Base-by-base conservation (phyloP, 1,284 basidiomycete species). In the Trichosporon inkin region DNA sequence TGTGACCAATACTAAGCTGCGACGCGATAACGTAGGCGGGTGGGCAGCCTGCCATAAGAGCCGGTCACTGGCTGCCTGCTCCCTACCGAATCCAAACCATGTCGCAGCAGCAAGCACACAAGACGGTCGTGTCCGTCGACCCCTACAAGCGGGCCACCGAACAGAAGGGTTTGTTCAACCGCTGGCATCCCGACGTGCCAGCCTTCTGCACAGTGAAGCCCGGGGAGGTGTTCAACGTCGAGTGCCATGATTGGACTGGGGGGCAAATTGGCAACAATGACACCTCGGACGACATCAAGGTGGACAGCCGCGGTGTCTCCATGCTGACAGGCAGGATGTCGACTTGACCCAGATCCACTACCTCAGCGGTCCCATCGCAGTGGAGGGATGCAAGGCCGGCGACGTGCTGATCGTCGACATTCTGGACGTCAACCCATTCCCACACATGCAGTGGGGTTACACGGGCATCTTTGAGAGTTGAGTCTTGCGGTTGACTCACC, bases 361-460 rank as follows among this genome's bases (percentile, higher is more conserved):
- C 69, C 81, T 90, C 22, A 85, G 86, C 1, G 88, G 88, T 0
- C 88, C 88, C 0, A 82, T 90, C 57, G 85, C 83, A 0, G 83
- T 90, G 16, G 85, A 88, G 64, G 87, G 86, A 14, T 85, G 88
- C 2, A 84, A 88, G 67, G 87, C 88, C 0, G 88, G 88, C 6
- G 88, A 90, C 70, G 87, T 53, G n/a, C 56, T 69, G 84, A 85
- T 85, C 66, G 63, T 74, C 35, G 53, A 44, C 51, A 40, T 58
- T 35, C 39, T 51, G 17, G 51, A 64, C 85, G 85, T 90, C 34
- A 80, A 77, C 17, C 85, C 88, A 2, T 89, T 88, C 69, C 85
- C 87, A 20, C 82, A 88, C 70, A 86, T 87, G 85, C 87, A 87
- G 0, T 90, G 88, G 88, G 88, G 88, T 0, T 90, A 88, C 71